Evolutionary conservation across 106 monocot species (phyloP).

Genomic region (Posidonia australis): DNA sequence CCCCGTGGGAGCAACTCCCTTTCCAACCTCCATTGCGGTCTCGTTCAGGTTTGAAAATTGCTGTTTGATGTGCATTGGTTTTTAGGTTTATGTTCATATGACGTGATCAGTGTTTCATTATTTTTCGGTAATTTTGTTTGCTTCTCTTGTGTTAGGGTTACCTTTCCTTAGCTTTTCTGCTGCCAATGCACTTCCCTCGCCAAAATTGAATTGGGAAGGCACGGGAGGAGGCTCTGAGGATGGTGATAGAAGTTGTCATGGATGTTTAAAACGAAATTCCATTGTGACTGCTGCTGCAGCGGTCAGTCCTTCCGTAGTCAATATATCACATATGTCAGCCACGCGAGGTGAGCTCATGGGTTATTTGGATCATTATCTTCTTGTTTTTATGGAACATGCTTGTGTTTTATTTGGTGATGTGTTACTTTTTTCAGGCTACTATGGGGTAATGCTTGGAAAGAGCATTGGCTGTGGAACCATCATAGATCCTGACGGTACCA

Average conservation of each 20-base stretch:
- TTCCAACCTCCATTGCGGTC: no score
- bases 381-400: neutral
- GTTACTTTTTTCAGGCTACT: conserved; percentile 20
- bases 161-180: conserved; percentile 1
- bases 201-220: neutral
- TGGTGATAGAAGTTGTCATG: conserved; percentile 18
- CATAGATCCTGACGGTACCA: conserved; percentile 88
- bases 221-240: neutral
- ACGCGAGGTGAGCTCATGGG: conserved; percentile 22
- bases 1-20: no score
- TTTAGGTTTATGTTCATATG: no score
- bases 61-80: no score
- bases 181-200: neutral
- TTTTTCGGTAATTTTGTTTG: neutral
- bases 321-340: conserved; percentile 35
- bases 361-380: neutral
- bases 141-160: neutral
- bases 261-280: conserved; percentile 48
- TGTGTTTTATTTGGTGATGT: neutral
- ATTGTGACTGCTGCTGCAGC: conserved; percentile 66
- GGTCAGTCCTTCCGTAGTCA: conserved; percentile 72
- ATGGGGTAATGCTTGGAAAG: conserved; percentile 44
- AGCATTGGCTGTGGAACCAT: conserved; percentile 89
- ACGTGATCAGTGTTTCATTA: neutral
- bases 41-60: no score